Base-by-base conservation (phyloP, 1,284 basidiomycete genomes). In the Cutaneotrichosporon cutaneum region DNA sequence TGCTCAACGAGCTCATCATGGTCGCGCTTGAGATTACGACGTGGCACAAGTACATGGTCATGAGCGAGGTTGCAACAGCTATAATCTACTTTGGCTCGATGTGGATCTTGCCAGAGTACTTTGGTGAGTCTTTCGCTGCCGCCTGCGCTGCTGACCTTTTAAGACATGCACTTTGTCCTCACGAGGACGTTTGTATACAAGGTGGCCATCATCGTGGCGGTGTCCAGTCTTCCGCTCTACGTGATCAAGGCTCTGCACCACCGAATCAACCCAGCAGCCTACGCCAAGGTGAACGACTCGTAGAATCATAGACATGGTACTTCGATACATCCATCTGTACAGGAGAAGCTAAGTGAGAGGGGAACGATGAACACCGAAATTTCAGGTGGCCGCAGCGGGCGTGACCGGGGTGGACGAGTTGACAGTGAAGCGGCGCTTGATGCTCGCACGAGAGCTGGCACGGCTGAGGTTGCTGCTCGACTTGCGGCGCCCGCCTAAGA, bases 1-100 rank as follows among this genome's bases (percentile, higher is more conserved):
- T 99, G 62, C 81, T 99, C 42, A 99, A 99, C 78, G 96, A 99
- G 76, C 85, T 99, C 55, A 94, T 99, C 80, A 99, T 99, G 96
- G 96, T 99, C 45, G 94, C 93, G 0, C 78, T 98, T 65, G 94
- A 98, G 79, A 94, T 98, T 65, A 98, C 94, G 0, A 97, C 92
- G 64, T 99, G 94, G 95, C 96, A 99, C 79, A 75, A 87, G 8
- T 98, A 97, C 80, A 99, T 99, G 96, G 85, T 96, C 55, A 82
- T 97, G 36, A 90, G 92, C 4, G 93, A 98, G 77, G 82, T 99
- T 36, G 89, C 88, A 24, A 98, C 95, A 0, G 84, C 96, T 21
- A 81, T 89, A 62, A 84, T 99, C 66, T 99, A 99, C 75, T 87
- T 91, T 60, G 83, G 92, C 57, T 95, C 92, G 75, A 97, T 99